Base-by-base conservation (phyloP, 352 stramenopile species). In the Aphanomyces invadans region DNA sequence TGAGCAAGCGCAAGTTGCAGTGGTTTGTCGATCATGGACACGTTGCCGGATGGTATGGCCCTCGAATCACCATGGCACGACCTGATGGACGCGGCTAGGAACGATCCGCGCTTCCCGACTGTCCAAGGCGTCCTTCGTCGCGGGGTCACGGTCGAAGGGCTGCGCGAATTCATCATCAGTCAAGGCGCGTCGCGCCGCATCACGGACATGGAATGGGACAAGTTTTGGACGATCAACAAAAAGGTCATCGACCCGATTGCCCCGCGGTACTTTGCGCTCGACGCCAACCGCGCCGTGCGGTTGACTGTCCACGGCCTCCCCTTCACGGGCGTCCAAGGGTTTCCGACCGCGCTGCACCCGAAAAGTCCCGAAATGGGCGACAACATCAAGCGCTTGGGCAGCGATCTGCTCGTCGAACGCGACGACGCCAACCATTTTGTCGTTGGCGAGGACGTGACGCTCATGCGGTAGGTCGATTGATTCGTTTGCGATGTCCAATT, bases 181-280 rank as follows among this genome's bases (percentile, higher is more conserved):
- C 96, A 99, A 75, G 97, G 97, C 57, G 95, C 95, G 45, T 98
- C 90, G 52, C 89, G 95, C 55, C 88, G 95, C 67, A 95, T 99
- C 66, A 97, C 97, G 28, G 97, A 98, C 71, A 98, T 99, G 96
- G 96, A 99, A 67, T 99, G 97, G 97, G 95, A 97, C 81, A 98
- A 98, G 75, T 99, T 99, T 71, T 99, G 97, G 97, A 97, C 92
- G 12, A 84, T 97, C 65, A 99, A 99, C 88, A 99, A 99, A 84
- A 96, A 97, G 62, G 88, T 98, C 67, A 87, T 99, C 64, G 97
- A 99, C 78, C 92, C 91, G 12, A 88, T 78, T 17, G 90, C 95
- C 1, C 91, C 87, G 62, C 89, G 97, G 49, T 99, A 98, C 85
- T 99, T 99, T 79, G 97, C 93, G 11, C 80, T 99, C 57, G 92